phyloP scores from a whole-genome alignment of 306 rosid genomes.

The Dalbergia cultrata region DNA sequence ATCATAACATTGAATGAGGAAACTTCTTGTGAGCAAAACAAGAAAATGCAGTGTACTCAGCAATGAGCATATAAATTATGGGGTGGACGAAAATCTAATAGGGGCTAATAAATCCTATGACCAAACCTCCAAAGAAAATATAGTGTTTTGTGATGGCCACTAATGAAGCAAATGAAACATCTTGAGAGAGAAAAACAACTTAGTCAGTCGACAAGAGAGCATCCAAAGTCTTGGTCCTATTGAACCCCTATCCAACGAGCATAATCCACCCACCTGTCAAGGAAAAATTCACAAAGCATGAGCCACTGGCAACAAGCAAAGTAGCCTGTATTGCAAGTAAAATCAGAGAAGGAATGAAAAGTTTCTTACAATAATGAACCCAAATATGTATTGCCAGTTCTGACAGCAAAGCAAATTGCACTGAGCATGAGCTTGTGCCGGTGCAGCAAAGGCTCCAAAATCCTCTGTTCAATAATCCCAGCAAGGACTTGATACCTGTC shows the following conservation, averaged over 20 bases:
- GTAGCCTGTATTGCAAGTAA: background rate
- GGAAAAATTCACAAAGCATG: constrained; percentile 32
- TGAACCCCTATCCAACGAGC: constrained; percentile 88
- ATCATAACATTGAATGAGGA: constrained; percentile 36
- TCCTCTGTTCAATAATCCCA: constrained; percentile 81
- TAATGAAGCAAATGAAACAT: constrained; percentile 42
- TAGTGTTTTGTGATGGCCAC: constrained; percentile 42
- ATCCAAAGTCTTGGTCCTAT: constrained; percentile 43
- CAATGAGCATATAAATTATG: constrained; percentile 44
- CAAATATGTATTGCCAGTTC: constrained; percentile 87
- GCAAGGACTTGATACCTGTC: constrained; percentile 84
- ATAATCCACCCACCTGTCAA: constrained; percentile 92
- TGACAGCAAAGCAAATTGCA: constrained; percentile 80
- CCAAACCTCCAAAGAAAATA: constrained; percentile 43
- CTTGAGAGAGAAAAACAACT: constrained; percentile 38
- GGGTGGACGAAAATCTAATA: constrained; percentile 40
- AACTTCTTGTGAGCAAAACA: constrained; percentile 10
- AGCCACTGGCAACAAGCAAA: constrained; percentile 9
- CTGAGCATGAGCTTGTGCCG: constrained; percentile 78
- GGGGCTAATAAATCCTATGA: constrained; percentile 43
- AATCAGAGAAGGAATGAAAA: constrained; percentile 7
- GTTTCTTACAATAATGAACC: constrained; percentile 83
- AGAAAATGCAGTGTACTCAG: constrained; percentile 35
- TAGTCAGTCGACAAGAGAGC: constrained; percentile 26
- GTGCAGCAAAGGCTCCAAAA: constrained; percentile 84